A percentile compares a stretch with the other conserved stretches of the same genome.
phyloP scores from a whole-genome alignment of 164 flowering plant genomes.

The Vitis riparia region DNA sequence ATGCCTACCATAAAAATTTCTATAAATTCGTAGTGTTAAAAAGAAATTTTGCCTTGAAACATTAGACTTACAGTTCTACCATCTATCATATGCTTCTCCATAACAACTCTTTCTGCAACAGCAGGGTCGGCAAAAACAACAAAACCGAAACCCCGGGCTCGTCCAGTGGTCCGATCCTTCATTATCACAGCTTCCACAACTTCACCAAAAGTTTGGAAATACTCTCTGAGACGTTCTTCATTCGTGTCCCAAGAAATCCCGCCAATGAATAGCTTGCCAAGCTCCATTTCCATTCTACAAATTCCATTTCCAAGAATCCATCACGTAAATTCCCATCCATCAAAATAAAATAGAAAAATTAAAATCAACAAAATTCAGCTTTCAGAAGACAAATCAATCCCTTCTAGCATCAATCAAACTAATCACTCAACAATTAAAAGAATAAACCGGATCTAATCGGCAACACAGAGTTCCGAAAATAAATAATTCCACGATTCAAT shows the following conservation, averaged over 20 bases:
- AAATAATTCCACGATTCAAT: no score
- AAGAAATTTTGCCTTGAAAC: no score
- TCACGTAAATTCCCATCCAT: background rate
- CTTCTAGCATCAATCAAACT: background rate
- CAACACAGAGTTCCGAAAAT: background rate
- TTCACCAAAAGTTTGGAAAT: constrained; percentile 70
- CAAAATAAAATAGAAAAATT: background rate
- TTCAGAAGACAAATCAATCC: background rate
- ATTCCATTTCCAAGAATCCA: constrained; percentile 5
- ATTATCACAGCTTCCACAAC: constrained; percentile 83
- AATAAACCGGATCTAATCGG: constrained; percentile 20
- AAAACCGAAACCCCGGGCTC: constrained; percentile 93
- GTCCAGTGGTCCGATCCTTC: constrained; percentile 89
- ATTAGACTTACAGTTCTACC: constrained; percentile 69
- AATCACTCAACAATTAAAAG: constrained; percentile 2
- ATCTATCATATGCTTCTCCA: constrained; percentile 73
- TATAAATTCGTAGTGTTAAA: background rate
- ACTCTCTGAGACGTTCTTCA: constrained; percentile 77
- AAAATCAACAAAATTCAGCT: background rate
- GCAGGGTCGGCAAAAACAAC: constrained; percentile 81
- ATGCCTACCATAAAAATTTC: background rate
- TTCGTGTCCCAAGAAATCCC: constrained; percentile 96
- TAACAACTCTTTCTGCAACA: constrained; percentile 74
- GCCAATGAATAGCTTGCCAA: constrained; percentile 82
- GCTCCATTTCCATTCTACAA: constrained; percentile 65